Percentiles rank a stretch among this genome's conserved stretches.
phyloP scores from a whole-genome alignment of 1,139 yeast species.

The Blastobotrys proliferans region DNA sequence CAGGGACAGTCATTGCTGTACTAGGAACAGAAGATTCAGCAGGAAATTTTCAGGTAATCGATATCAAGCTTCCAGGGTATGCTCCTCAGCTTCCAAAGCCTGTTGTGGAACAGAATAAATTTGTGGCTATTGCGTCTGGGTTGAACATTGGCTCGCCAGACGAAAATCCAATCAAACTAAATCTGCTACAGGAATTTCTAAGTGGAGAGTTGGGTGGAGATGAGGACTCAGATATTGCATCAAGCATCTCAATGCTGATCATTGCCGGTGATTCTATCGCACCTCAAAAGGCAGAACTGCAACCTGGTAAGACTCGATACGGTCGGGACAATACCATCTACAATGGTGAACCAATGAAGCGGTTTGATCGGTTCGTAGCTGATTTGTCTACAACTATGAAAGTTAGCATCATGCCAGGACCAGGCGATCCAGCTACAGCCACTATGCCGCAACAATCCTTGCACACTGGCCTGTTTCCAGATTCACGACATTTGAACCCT shows the following conservation, averaged over 20 bases:
- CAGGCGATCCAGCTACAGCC: conserved; percentile 73
- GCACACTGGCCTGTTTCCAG: conserved; percentile 65
- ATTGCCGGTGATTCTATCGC: conserved; percentile 77
- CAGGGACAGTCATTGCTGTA: conserved; percentile 83
- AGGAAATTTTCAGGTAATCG: conserved; percentile 83
- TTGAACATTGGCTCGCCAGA: conserved; percentile 48
- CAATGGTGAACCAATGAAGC: conserved; percentile 31
- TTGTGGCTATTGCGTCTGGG: conserved; percentile 73
- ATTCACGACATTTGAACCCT: conserved; percentile 38
- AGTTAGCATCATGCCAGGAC: conserved; percentile 80
- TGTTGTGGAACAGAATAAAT: conserved; percentile 14
- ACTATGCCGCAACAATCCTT: conserved; percentile 89
- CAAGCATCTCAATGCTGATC: conserved; percentile 51
- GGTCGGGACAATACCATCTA: conserved; percentile 19
- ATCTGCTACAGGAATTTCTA: conserved; percentile 66
- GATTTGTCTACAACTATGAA: conserved; percentile 61
- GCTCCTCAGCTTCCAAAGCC: conserved; percentile 50
- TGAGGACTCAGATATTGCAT: conserved; percentile 24
- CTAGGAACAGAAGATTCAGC: conserved; percentile 81
- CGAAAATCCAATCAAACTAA: conserved; percentile 41
- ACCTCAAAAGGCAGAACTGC: conserved; percentile 25
- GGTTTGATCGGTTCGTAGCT: conserved; percentile 54
- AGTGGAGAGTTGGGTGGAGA: conserved; percentile 59
- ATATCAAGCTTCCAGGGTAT: conserved; percentile 64
- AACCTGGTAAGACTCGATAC: conserved; percentile 19